Percentiles rank a stretch among this genome's conserved stretches.
phyloP scores from a whole-genome alignment of 2,329 filamentous ascomycete genomes.

The Blumeria graminis region DNA sequence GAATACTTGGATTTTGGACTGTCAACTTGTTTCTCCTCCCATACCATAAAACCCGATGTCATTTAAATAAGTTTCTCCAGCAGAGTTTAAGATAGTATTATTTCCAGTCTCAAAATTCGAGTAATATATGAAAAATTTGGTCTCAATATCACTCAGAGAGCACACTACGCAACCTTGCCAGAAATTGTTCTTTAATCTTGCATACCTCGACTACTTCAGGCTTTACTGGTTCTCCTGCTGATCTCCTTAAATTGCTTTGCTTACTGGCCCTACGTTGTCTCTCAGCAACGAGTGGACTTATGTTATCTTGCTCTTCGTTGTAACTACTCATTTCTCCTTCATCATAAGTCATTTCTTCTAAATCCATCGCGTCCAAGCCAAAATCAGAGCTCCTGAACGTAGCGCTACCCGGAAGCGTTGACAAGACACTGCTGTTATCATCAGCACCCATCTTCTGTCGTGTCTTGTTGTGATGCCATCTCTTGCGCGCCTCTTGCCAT shows the following conservation, averaged over 20 bases:
- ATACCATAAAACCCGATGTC: too few species aligned
- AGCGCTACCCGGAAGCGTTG: conserved; percentile 27
- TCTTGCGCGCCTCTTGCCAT: conserved; percentile 90
- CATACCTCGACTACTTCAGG: conserved; percentile 55
- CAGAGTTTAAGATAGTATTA: too few species aligned
- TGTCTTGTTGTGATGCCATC: conserved; percentile 96
- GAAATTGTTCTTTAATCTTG: conserved; percentile 57
- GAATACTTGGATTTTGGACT: too few species aligned
- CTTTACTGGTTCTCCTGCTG: conserved; percentile 65
- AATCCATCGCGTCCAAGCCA: conserved; percentile 64
- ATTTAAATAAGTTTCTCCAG: too few species aligned
- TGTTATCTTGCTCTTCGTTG: conserved; percentile 50
- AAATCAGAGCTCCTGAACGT: conserved; percentile 65
- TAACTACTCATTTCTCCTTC: conserved; percentile 35
- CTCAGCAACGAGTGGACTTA: conserved; percentile 66
- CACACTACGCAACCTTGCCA: conserved; percentile 59
- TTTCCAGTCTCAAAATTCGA: too few species aligned
- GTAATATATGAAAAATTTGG: background rate
- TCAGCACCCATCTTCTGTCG: conserved; percentile 96
- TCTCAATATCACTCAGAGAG: conserved; percentile 34
- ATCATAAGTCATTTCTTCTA: conserved; percentile 64
- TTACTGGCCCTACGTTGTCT: conserved; percentile 58
- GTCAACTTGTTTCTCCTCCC: too few species aligned
- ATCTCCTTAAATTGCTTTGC: conserved; percentile 58
- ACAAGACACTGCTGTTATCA: conserved; percentile 25